Conservation (phyloP, 1,139 yeast species). For the Hyphopichia khmerensis region DNA sequence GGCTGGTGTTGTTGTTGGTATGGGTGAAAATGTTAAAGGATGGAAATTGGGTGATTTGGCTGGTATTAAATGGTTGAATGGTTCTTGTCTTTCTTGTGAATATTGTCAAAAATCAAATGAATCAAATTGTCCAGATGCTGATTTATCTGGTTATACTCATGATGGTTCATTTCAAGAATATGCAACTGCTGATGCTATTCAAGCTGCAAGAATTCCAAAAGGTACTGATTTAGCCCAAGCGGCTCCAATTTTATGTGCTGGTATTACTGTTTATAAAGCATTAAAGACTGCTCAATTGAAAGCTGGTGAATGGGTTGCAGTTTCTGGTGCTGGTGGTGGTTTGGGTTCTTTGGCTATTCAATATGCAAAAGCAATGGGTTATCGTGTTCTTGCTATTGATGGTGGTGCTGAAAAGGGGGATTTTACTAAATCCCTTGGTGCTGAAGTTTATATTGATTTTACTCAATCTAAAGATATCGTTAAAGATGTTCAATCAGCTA, state of each 20-base stretch:
- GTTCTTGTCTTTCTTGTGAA: constrained; percentile 74
- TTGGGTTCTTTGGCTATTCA: constrained; percentile 79
- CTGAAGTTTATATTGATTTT: constrained; percentile 71
- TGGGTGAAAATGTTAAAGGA: constrained; percentile 66
- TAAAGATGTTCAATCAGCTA: constrained; percentile 23
- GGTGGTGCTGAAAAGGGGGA: constrained; percentile 67
- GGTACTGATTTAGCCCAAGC: constrained; percentile 35
- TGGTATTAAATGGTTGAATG: constrained; percentile 73
- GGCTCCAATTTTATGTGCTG: constrained; percentile 62
- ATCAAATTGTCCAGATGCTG: constrained; percentile 67
- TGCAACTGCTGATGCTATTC: constrained; percentile 59
- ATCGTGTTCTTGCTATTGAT: constrained; percentile 73
- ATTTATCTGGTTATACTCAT: constrained; percentile 74
- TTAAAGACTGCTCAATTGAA: constrained; percentile 62
- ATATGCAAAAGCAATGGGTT: constrained; percentile 82
- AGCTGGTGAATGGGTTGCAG: constrained; percentile 79
- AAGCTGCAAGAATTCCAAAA: constrained; percentile 35
- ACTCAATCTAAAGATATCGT: constrained; percentile 36
- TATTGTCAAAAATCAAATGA: constrained; percentile 67
- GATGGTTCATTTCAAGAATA: constrained; percentile 86
- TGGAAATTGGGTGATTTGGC: constrained; percentile 77
- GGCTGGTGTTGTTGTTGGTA: constrained; percentile 77
- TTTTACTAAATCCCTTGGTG: constrained; percentile 59
- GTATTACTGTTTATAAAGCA: constrained; percentile 83
- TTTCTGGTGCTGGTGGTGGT: constrained; percentile 87